phyloP scores from a whole-genome alignment of 495 filamentous ascomycete genomes.

The Aspergillus mulundensis region DNA sequence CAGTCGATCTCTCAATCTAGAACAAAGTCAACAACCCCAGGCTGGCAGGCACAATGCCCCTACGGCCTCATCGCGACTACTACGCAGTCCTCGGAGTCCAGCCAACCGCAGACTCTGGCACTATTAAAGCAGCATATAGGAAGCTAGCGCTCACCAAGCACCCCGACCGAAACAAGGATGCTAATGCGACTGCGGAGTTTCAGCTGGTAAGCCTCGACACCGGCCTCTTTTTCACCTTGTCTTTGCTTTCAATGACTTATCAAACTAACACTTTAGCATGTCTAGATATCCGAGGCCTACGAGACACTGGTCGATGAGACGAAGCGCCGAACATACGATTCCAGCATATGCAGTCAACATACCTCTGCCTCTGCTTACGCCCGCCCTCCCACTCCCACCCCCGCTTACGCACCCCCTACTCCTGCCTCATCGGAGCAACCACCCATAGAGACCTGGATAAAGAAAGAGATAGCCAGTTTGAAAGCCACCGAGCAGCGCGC shows the following conservation, averaged over 20 bases:
- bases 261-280: background rate
- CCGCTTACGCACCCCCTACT: no score
- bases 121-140: background rate
- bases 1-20: no score
- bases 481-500: no score
- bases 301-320: background rate
- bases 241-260: background rate
- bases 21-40: no score
- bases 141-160: background rate
- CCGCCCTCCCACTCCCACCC: no score
- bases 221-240: background rate
- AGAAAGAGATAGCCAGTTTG: no score
- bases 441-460: no score
- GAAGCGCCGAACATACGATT: background rate
- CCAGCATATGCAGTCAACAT: no score
- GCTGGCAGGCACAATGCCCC: no score
- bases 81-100: background rate
- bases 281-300: background rate
- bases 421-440: no score
- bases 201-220: background rate
- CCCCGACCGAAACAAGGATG: background rate
- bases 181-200: background rate
- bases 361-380: no score
- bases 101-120: background rate
- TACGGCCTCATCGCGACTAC: background rate